Evolutionary conservation across 129 eudicot genomes (phyloP).

Genomic region (Lactuca saligna): DNA sequence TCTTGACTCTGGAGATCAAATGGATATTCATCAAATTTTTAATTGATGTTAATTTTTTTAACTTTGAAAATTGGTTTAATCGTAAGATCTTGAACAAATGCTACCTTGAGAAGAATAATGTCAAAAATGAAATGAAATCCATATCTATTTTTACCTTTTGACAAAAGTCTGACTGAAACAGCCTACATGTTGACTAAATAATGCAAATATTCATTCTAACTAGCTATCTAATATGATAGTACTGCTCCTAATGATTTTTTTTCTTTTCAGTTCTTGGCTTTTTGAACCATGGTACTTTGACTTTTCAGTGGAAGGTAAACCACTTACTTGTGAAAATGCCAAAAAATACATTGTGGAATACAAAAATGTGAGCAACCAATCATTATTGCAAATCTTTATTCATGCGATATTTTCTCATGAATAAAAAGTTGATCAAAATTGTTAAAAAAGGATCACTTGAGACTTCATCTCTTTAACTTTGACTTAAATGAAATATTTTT

Average conservation of each 20-base stretch:
- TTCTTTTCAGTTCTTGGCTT: not conserved
- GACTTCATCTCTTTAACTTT: not conserved
- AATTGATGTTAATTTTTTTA: not conserved
- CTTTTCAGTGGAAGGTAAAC: not conserved
- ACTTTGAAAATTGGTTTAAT: not conserved
- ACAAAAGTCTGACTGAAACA: not conserved
- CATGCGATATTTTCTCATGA: not conserved
- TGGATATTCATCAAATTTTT: not conserved
- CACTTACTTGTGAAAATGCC: no score
- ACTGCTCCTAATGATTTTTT: not conserved
- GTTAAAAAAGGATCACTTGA: no score
- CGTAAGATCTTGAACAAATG: not conserved
- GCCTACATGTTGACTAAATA: not conserved
- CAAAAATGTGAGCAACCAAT: no score
- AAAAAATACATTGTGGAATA: no score
- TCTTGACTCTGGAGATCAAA: constrained; percentile 5
- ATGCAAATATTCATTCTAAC: not conserved
- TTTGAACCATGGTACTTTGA: not conserved
- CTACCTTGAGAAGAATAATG: not conserved
- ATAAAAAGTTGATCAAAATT: no score
- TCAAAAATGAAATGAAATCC: not conserved
- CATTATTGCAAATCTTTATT: not conserved
- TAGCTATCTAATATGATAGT: not conserved
- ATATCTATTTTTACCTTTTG: constrained; percentile 2
- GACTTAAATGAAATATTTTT: not conserved